Evolutionary conservation across 1,284 basidiomycete genomes (phyloP).

Genomic region (Lentinula novae-zelandiae): DNA sequence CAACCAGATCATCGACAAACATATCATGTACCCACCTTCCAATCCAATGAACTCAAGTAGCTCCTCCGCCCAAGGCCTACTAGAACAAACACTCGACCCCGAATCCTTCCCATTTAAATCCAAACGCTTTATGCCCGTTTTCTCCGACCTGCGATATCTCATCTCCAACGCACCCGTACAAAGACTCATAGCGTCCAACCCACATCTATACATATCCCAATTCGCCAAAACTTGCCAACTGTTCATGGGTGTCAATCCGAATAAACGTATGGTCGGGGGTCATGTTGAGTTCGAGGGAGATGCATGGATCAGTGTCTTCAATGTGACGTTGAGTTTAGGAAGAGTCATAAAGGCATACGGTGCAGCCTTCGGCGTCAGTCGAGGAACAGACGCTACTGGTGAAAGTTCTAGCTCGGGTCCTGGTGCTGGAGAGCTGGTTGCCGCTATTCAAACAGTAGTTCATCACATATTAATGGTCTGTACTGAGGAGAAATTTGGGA

Average conservation of each 20-base stretch:
- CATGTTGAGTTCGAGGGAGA: slow-evolving; percentile 96
- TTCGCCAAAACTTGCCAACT: slow-evolving; percentile 67
- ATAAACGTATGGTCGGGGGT: slow-evolving; percentile 73
- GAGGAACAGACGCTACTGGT: slow-evolving; percentile 13
- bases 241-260: slow-evolving; percentile 90
- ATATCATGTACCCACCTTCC: slow-evolving; percentile 48
- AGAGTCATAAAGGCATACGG: slow-evolving; percentile 88
- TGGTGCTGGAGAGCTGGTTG: slow-evolving; percentile 55
- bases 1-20: slow-evolving; percentile 71
- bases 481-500: slow-evolving; percentile 56
- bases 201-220: slow-evolving; percentile 41
- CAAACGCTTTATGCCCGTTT: slow-evolving; percentile 90
- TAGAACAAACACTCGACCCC: slow-evolving; percentile 43
- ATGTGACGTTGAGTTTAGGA: slow-evolving; percentile 84
- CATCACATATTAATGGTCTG: slow-evolving; percentile 74
- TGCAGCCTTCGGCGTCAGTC: slow-evolving; percentile 58
- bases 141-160: slow-evolving; percentile 78
- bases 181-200: slow-evolving; percentile 51
- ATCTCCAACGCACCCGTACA: slow-evolving; percentile 79
- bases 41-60: slow-evolving; percentile 35
- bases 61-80: not conserved
- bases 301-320: slow-evolving; percentile 92
- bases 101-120: slow-evolving; percentile 87
- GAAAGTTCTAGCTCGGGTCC: slow-evolving; percentile 23
- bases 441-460: slow-evolving; percentile 68